phyloP scores from a whole-genome alignment of 2,329 filamentous ascomycete species.

The Microcyclosporella mali region DNA sequence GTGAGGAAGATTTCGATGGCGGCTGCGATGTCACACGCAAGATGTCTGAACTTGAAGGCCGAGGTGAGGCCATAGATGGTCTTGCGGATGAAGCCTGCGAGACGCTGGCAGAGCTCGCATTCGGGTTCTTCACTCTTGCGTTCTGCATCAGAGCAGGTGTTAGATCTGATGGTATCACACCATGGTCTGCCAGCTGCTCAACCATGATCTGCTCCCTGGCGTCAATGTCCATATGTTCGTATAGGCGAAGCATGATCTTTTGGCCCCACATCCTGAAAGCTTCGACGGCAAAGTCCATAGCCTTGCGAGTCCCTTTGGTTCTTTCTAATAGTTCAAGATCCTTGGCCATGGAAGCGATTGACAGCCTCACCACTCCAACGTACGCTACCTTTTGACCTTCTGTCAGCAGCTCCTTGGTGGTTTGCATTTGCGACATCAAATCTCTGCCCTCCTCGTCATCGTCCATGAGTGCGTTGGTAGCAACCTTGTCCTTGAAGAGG shows the following conservation, averaged over 20 bases:
- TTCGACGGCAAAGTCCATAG: conserved; percentile 63
- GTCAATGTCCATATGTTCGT: conserved; percentile 94
- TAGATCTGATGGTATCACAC: conserved; percentile 76
- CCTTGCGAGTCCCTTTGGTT: conserved; percentile 65
- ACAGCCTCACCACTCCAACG: conserved; percentile 78
- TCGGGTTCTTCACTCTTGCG: conserved; percentile 81
- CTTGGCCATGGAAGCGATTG: conserved; percentile 70
- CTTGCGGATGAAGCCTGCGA: conserved; percentile 29
- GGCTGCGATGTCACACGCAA: conserved; percentile 18
- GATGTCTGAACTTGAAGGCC: conserved; percentile 16
- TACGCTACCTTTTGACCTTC: conserved; percentile 95
- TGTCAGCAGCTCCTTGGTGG: conserved; percentile 89
- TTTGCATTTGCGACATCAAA: conserved; percentile 81
- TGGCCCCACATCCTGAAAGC: conserved; percentile 92
- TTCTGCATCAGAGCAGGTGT: conserved; percentile 86
- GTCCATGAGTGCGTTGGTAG: conserved; percentile 52
- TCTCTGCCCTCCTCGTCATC: conserved; percentile 76
- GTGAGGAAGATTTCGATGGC: conserved; percentile 27
- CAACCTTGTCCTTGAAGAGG: conserved; percentile 69
- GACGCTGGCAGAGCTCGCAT: conserved; percentile 8
- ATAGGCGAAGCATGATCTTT: conserved; percentile 94
- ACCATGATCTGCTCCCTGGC: conserved; percentile 95
- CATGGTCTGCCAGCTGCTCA: conserved; percentile 89
- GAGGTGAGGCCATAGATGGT: conserved; percentile 22
- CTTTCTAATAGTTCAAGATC: conserved; percentile 58